These are phyloP conservation scores for Rhododendron simsii DNA, from an alignment of 148 eudicot species.

Conservation along the genomic window DNA sequence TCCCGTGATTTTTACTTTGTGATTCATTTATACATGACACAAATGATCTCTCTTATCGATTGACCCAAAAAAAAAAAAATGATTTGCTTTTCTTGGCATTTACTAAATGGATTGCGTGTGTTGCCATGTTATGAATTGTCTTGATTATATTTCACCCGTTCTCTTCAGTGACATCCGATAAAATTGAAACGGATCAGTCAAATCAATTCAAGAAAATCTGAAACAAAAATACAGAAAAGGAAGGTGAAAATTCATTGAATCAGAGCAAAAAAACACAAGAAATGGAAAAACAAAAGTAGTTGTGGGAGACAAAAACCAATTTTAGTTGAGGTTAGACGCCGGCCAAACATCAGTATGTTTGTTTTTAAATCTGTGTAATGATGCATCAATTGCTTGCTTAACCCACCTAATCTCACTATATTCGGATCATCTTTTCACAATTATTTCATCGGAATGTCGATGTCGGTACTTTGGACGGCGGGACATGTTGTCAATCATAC, in stretches of 20 bases:
- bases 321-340: constrained; percentile 8
- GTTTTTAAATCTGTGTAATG: constrained; percentile 6
- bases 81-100: neutral
- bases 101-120: neutral
- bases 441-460: neutral
- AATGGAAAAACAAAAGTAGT: neutral
- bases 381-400: constrained; percentile 14
- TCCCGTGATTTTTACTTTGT: too few species aligned
- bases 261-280: neutral
- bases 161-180: too few species aligned
- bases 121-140: too few species aligned
- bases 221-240: neutral
- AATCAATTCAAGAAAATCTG: neutral
- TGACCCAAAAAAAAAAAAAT: too few species aligned
- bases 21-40: too few species aligned
- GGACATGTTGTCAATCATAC: neutral
- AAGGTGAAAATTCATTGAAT: neutral
- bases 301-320: neutral
- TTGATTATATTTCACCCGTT: too few species aligned
- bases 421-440: neutral
- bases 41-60: too few species aligned
- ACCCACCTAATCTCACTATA: constrained; percentile 26
- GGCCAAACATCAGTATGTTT: constrained; percentile 15
- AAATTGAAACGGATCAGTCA: neutral
- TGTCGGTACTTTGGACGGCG: constrained; percentile 8